Evolutionary conservation across 2,329 filamentous ascomycete genomes (phyloP).

Genomic region (Trichoderma sp.): DNA sequence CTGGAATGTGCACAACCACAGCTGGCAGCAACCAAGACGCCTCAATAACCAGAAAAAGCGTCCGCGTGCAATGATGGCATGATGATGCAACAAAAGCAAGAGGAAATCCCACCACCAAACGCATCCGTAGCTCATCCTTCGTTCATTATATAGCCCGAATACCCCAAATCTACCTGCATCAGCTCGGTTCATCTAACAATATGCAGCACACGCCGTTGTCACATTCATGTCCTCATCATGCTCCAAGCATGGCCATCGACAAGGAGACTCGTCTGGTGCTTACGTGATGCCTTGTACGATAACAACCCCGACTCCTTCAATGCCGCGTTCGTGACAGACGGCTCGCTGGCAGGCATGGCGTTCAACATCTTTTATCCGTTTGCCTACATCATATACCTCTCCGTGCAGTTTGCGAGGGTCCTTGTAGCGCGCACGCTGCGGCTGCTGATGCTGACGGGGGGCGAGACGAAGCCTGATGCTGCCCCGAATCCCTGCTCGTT

Average conservation of each 20-base stretch:
- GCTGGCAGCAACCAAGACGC: neutral
- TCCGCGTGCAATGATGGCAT: neutral
- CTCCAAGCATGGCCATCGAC: neutral
- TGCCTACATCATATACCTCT: neutral
- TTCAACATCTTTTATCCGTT: constrained; percentile 1
- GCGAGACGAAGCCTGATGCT: neutral
- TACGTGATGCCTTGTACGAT: constrained; percentile 11
- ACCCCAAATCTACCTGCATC: neutral
- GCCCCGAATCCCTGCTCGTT: constrained; percentile 6
- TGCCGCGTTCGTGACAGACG: neutral
- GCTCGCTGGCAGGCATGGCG: neutral
- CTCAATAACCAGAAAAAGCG: neutral
- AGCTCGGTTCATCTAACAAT: no score
- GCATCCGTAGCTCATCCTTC: neutral
- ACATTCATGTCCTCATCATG: neutral
- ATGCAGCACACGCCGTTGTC: no score
- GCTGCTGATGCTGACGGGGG: neutral
- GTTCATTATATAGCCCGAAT: neutral
- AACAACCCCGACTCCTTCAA: constrained; percentile 6
- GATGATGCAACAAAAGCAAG: neutral
- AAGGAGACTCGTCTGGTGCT: neutral
- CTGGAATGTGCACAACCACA: neutral
- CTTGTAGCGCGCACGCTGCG: neutral
- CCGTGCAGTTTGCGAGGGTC: neutral
- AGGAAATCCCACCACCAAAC: no score